Base-by-base conservation (phyloP, 2,329 filamentous ascomycete species). In the Blastomyces parvus region DNA sequence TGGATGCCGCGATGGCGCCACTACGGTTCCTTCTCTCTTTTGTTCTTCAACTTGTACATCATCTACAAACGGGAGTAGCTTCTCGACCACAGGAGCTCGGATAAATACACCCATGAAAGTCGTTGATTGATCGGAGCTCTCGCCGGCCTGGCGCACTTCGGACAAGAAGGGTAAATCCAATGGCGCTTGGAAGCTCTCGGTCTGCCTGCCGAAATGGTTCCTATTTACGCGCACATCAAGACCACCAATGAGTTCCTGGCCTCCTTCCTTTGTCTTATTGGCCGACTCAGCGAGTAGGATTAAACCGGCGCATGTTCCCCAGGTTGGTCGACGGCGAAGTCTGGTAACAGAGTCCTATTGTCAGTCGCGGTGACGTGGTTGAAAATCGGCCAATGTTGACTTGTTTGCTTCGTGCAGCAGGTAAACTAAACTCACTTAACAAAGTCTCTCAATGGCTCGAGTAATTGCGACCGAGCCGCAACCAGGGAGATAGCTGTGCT, bases 231-330 rank as follows among this genome's bases (percentile, higher is more conserved):
- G 83, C 44, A 99, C 92, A 71, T 91, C 88, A 46, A 99, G 82
- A 2, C 94, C 94, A 17, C 94, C 94, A 66, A 99, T 91, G 62
- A 97, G 83, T 64, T 96, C 91, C 75, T 97, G 94, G 0, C 93
- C 93, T 53, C 91, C 91, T 70, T 89, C 87, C 74, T 97, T 97
- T 46, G 90, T 91, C 66, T 88, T 85, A 74, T 93, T 96, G 59
- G 91, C 93, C 64, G 88, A 86, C 71, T 96, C 89, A 1, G 91
- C 88, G 59, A 99, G 86, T 59, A 97, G 80, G 69, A 99, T 97
- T 63, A 97, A 83, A 11, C 94, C 94, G 14, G 94, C 94, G 74
- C 94, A 99, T 25, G 94, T 97, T 63, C 94, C 94, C 93, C 93
- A 99, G 30, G 89, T 90, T 13, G 92, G 92, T 69, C 89, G 91